A percentile compares a stretch with the other conserved stretches of the same genome.
phyloP scores from a whole-genome alignment of 1,139 yeast genomes.

The Scheffersomyces lignicola region DNA sequence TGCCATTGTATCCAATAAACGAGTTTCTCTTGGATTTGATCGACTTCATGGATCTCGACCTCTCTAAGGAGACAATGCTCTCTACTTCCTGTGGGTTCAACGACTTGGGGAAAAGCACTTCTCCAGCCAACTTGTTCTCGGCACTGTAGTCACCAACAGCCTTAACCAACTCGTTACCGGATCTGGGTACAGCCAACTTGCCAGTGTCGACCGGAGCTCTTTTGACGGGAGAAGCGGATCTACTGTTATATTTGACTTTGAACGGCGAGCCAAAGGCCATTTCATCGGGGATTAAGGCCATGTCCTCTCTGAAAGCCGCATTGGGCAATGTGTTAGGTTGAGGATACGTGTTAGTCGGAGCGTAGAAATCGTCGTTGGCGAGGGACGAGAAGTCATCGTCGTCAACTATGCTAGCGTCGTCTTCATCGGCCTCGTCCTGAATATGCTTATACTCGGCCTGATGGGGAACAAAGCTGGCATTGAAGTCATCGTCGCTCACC shows the following conservation, averaged over 20 bases:
- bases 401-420: slow-evolving; percentile 9
- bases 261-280: slow-evolving; percentile 36
- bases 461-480: not conserved
- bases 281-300: slow-evolving; percentile 17
- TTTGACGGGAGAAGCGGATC: slow-evolving; percentile 7
- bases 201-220: slow-evolving; percentile 27
- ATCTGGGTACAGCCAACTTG: slow-evolving; percentile 35
- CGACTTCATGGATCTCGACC: slow-evolving; percentile 63
- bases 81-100: slow-evolving; percentile 69
- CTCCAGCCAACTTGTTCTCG: slow-evolving; percentile 45
- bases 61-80: slow-evolving; percentile 69
- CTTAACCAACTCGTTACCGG: slow-evolving; percentile 27
- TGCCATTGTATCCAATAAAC: slow-evolving; percentile 48
- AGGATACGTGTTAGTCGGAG: slow-evolving; percentile 21
- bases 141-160: not conserved
- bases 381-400: slow-evolving; percentile 13
- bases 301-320: slow-evolving; percentile 29
- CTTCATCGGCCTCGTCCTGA: slow-evolving; percentile 10
- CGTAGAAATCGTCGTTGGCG: slow-evolving; percentile 19
- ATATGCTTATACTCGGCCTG: slow-evolving; percentile 5
- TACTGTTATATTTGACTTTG: slow-evolving; percentile 22
- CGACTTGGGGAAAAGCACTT: slow-evolving; percentile 69
- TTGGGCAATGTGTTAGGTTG: slow-evolving; percentile 29
- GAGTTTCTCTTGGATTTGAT: slow-evolving; percentile 44
- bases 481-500: slow-evolving; percentile 26